Conservation (phyloP, 768 basidiomycete species). For the Russula dissimulans region DNA sequence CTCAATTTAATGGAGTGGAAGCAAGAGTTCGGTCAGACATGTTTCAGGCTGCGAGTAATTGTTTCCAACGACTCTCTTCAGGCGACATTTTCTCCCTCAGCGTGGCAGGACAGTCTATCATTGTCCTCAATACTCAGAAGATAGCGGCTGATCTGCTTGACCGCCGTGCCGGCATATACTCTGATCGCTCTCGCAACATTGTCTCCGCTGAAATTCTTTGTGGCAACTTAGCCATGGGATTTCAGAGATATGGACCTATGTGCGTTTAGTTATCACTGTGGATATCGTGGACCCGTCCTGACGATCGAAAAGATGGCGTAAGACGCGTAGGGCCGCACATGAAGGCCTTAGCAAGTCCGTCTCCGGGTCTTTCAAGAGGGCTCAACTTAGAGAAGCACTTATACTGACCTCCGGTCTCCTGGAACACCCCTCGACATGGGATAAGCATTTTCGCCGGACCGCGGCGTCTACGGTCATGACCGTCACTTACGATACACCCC, state of each 20-base stretch:
- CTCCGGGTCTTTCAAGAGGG: not conserved
- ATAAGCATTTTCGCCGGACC: slow-evolving; percentile 4
- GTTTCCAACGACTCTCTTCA: not conserved
- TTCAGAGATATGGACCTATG: not conserved
- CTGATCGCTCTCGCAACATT: slow-evolving; percentile 9
- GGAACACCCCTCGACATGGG: not conserved
- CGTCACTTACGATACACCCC: slow-evolving; percentile 7
- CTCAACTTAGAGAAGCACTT: slow-evolving; percentile 7
- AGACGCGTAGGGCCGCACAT: slow-evolving; percentile 11
- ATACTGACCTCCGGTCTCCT: slow-evolving; percentile 7
- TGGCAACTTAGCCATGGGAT: slow-evolving; percentile 4
- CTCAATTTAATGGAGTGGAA: slow-evolving; percentile 8
- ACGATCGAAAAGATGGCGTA: slow-evolving; percentile 11
- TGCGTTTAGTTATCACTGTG: not conserved
- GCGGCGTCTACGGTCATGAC: slow-evolving; percentile 15
- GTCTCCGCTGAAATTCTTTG: slow-evolving; percentile 10
- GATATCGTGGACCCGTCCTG: not conserved
- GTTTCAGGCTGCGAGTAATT: not conserved
- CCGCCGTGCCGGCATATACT: slow-evolving; percentile 10
- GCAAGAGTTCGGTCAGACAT: slow-evolving; percentile 1
- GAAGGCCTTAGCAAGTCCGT: slow-evolving; percentile 1
- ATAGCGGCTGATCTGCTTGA: slow-evolving; percentile 21
- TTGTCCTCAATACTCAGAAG: slow-evolving; percentile 22
- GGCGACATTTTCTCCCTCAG: slow-evolving; percentile 17
- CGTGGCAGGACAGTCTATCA: slow-evolving; percentile 13